Evolutionary conservation across 441 rosid species (phyloP).

Genomic region (Flueggea neowawraea): DNA sequence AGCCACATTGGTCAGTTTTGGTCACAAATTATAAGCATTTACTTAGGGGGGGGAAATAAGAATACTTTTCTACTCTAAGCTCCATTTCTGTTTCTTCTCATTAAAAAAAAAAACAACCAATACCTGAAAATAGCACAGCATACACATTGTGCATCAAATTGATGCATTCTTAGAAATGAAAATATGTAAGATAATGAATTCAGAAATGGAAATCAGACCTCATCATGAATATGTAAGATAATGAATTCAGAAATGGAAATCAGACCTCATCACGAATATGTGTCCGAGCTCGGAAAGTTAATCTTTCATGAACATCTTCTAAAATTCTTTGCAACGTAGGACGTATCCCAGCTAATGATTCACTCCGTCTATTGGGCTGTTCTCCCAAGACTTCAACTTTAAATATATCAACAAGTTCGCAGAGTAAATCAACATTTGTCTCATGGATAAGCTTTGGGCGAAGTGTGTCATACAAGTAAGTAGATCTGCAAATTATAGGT

Average conservation of each 20-base stretch:
- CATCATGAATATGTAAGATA: no score
- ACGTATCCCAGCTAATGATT: slow-evolving; percentile 77
- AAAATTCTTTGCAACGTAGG: slow-evolving; percentile 92
- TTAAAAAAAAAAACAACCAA: no score
- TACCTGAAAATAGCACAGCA: no score
- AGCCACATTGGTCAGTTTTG: no score
- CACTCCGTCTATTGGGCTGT: slow-evolving; percentile 73
- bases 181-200: not conserved
- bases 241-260: not conserved
- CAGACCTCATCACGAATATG: slow-evolving; percentile 91
- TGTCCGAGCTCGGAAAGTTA: slow-evolving; percentile 97
- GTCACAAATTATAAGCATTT: no score
- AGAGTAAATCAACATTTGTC: slow-evolving; percentile 82
- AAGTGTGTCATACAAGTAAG: slow-evolving; percentile 84
- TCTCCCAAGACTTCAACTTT: slow-evolving; percentile 95
- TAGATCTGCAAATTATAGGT: slow-evolving; percentile 53
- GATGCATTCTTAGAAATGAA: not conserved
- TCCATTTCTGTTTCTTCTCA: no score
- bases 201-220: no score
- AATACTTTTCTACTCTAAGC: no score
- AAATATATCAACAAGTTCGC: slow-evolving; percentile 94
- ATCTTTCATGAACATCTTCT: slow-evolving; percentile 87
- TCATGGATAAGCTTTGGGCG: slow-evolving; percentile 96
- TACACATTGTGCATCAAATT: no score
- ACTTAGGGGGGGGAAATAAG: no score